Evolutionary conservation across 2,329 filamentous ascomycete species (phyloP), one percentile per base, ranked within the genome.

Genomic region (Penicillium verrucosum): DNA sequence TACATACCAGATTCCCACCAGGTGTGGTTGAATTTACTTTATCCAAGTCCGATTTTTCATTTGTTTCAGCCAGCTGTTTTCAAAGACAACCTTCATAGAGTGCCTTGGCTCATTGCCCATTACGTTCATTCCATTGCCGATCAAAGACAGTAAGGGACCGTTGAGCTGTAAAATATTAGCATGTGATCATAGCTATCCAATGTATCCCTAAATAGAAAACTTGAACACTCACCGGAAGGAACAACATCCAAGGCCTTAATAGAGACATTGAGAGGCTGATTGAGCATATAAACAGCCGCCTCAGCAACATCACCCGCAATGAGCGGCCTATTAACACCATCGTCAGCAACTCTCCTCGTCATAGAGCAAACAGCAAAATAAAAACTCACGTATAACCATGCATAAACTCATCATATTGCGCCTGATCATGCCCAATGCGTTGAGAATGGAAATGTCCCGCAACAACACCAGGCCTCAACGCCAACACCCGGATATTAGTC

Each of bases 221-320:
- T 46, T 44, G 5, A 9, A 21, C 36, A 56, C 61, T 41, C 74
- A 78, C 64, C 62, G 1, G 64, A 66, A 5, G 78, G 76, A 29
- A 81, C 77, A 18, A 80, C 71, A 68, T 81, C 78, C 50, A 81
- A 46, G 2, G 78, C 77, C 66, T 80, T 80, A 2, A 81, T 66
- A 16, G 73, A 74, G 4, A 78, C 68, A 52, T 74, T 72, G 36
- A 74, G 68, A 5, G 75, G 72, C 57, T 73, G 70, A 10, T 61
- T 67, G 40, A 82, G 61, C 76, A 81, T 77, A 50, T 72, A 80
- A 1, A 75, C 64, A 2, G 73, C 77, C 4, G 72, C 71, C 2
- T 76, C 71, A 0, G 78, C 77, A 30, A 81, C 68, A 62, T 81
- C 77, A 1, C 75, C 68, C 1, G 76, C 68, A 36, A 77, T 60